Evolutionary conservation across 1,284 basidiomycete species (phyloP).

Genomic region (Tylopilus sp.): DNA sequence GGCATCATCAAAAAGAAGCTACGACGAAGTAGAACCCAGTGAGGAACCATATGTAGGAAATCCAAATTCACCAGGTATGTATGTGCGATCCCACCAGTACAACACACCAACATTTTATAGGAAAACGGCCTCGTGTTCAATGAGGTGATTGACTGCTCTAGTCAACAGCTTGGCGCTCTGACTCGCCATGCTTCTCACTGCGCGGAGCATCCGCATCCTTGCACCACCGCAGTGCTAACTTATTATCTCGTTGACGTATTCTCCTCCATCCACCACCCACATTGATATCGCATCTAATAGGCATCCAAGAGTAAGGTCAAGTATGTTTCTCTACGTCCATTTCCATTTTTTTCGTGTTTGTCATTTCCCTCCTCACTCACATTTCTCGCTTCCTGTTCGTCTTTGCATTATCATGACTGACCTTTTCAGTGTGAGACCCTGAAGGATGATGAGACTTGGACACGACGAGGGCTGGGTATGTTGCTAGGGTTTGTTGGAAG

Average conservation of each 20-base stretch:
- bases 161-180: constrained; percentile 1
- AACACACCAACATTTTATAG: constrained; percentile 31
- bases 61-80: constrained; percentile 60
- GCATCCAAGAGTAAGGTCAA: constrained; percentile 40
- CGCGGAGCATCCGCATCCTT: constrained; percentile 7
- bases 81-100: not conserved
- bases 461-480: constrained; percentile 7
- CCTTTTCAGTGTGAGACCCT: constrained; percentile 39
- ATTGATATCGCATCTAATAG: constrained; percentile 18
- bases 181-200: constrained; percentile 1
- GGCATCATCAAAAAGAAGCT: constrained; percentile 56
- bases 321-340: constrained; percentile 30
- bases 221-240: constrained; percentile 38
- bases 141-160: constrained; percentile 28
- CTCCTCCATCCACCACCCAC: constrained; percentile 5
- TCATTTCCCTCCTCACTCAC: constrained; percentile 10
- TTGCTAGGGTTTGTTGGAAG: constrained; percentile 8
- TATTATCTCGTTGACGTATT: constrained; percentile 35
- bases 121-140: constrained; percentile 49
- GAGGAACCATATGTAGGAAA: constrained; percentile 45
- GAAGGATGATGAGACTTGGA: constrained; percentile 15
- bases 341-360: constrained; percentile 8
- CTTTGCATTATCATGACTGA: constrained; percentile 32
- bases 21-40: constrained; percentile 58
- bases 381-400: constrained; percentile 3